phyloP scores from a whole-genome alignment of 768 basidiomycete genomes.

The Serendipita sp. region DNA sequence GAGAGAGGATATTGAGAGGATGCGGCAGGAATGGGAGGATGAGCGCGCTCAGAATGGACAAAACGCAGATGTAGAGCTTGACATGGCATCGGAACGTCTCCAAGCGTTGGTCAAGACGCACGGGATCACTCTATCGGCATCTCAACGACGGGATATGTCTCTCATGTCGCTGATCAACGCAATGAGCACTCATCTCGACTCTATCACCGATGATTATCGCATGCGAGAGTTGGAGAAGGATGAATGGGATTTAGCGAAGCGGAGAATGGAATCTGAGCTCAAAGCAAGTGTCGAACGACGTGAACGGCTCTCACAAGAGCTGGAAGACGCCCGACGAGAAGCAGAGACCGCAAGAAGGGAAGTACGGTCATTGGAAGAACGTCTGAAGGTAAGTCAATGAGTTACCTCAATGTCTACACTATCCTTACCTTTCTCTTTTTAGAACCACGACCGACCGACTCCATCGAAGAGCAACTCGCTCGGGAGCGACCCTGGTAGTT shows the following conservation, averaged over 20 bases:
- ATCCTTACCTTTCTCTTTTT: not conserved
- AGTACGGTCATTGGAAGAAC: constrained; percentile 24
- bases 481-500: not conserved
- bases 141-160: constrained; percentile 29
- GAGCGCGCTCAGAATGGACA: constrained; percentile 26
- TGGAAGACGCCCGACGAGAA: constrained; percentile 39
- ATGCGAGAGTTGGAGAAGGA: constrained; percentile 27
- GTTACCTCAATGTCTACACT: not conserved
- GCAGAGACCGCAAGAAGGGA: constrained; percentile 35
- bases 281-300: constrained; percentile 30
- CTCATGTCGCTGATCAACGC: constrained; percentile 34
- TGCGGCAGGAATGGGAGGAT: constrained; percentile 36
- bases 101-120: constrained; percentile 39
- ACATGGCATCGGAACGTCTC: constrained; percentile 33
- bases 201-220: constrained; percentile 31
- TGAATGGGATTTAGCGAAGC: constrained; percentile 29
- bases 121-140: constrained; percentile 31
- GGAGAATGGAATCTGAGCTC: constrained; percentile 23
- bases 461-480: constrained; percentile 6
- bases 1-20: constrained; percentile 29
- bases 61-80: constrained; percentile 33
- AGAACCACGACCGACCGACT: constrained; percentile 6
- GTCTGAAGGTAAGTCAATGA: constrained; percentile 22
- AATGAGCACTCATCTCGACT: constrained; percentile 36
- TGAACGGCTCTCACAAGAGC: constrained; percentile 32